phyloP scores from a whole-genome alignment of 257 asterid species.

The Jaltomata sinuosa region DNA sequence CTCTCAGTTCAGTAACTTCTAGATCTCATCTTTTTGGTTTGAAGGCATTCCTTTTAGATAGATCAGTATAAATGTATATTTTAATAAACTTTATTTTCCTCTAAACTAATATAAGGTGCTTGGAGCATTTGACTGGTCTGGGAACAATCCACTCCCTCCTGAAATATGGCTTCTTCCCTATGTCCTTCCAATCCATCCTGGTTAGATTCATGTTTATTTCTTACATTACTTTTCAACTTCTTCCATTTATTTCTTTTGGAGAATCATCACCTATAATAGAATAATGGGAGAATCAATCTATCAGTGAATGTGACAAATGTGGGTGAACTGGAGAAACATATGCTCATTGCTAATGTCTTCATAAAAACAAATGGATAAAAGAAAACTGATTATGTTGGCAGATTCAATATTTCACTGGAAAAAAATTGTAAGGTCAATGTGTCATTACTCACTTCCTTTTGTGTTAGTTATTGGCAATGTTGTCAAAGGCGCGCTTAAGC shows the following conservation, averaged over 20 bases:
- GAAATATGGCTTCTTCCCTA: constrained; percentile 96
- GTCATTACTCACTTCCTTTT: background rate
- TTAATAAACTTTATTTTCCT: background rate
- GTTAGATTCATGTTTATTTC: constrained; percentile 21
- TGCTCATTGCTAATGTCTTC: background rate
- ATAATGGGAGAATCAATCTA: background rate
- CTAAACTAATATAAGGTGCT: constrained; percentile 55
- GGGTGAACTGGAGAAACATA: background rate
- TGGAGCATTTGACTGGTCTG: constrained; percentile 96
- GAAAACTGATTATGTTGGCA: background rate
- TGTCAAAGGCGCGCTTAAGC: background rate
- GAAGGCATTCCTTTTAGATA: background rate
- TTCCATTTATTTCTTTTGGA: background rate
- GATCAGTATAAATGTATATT: background rate
- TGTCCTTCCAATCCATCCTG: constrained; percentile 88
- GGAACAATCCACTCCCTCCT: constrained; percentile 98
- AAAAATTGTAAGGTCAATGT: background rate
- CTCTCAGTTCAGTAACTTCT: constrained; percentile 62
- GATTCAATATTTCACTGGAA: background rate
- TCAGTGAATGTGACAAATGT: background rate
- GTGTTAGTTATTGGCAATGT: background rate
- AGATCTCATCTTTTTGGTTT: constrained; percentile 2
- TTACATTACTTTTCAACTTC: background rate
- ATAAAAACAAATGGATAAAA: background rate
- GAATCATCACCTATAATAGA: background rate